Percentiles rank a stretch among this genome's conserved stretches.
These are phyloP conservation scores for Verbascum thapsus DNA, from an alignment of 257 asterid genomes.

Conservation along the genomic window DNA sequence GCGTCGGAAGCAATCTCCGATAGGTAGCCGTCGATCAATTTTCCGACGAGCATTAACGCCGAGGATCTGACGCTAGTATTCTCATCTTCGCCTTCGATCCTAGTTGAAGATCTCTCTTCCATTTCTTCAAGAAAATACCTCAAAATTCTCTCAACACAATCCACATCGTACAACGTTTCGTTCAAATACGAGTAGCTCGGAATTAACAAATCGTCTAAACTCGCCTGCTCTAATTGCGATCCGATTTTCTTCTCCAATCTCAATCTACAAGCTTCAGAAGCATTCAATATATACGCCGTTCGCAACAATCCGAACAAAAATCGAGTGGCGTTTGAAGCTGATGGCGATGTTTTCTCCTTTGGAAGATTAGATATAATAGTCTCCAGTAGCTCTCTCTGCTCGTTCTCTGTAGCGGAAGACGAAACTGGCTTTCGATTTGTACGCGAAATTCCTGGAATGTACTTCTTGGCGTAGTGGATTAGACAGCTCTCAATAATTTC, in stretches of 20 bases:
- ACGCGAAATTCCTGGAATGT: constrained; percentile 82
- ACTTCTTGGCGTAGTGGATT: constrained; percentile 69
- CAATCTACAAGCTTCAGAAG: constrained; percentile 62
- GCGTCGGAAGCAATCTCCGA: constrained; percentile 97
- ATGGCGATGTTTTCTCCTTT: constrained; percentile 40
- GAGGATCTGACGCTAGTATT: constrained; percentile 48
- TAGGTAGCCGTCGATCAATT: constrained; percentile 86
- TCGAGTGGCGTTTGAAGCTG: constrained; percentile 52
- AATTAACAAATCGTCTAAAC: constrained; percentile 80
- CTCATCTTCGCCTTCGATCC: constrained; percentile 47
- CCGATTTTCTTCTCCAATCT: constrained; percentile 88
- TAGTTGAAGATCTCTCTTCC: constrained; percentile 47
- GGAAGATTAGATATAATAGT: constrained; percentile 69
- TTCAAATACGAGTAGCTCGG: constrained; percentile 95
- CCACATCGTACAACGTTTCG: constrained; percentile 90
- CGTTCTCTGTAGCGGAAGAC: constrained; percentile 60
- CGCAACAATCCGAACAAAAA: constrained; percentile 76
- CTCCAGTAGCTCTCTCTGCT: constrained; percentile 87
- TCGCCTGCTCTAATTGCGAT: constrained; percentile 77
- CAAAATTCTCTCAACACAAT: constrained; percentile 85
- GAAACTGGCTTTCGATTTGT: constrained; percentile 60
- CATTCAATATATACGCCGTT: constrained; percentile 72
- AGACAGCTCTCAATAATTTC: constrained; percentile 85
- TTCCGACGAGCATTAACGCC: constrained; percentile 76
- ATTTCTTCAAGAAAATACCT: constrained; percentile 53